Percentiles rank a stretch among this genome's conserved stretches.
phyloP scores from a whole-genome alignment of 2,329 filamentous ascomycete species.

The Neofusicoccum sp. region DNA sequence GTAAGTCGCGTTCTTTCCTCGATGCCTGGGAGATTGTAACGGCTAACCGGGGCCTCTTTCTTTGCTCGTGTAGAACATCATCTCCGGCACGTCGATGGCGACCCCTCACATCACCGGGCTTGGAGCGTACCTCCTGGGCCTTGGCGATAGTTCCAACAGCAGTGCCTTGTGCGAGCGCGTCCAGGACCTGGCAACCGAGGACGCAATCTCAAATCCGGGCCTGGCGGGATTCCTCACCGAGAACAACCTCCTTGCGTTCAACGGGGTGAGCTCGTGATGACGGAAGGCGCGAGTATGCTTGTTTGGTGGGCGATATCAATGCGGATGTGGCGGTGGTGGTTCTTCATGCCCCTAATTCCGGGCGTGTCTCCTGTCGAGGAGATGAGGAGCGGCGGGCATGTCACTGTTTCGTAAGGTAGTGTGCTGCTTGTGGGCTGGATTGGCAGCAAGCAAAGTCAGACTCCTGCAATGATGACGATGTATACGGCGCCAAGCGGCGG shows the following conservation, averaged over 20 bases:
- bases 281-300: too few relatives aligned
- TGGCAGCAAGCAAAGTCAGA: not conserved
- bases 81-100: constrained; percentile 98
- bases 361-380: constrained; percentile 6
- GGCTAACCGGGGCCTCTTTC: too few relatives aligned
- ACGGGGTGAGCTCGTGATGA: constrained; percentile 36
- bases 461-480: not conserved
- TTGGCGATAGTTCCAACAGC: constrained; percentile 59
- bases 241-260: constrained; percentile 59
- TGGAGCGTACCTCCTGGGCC: constrained; percentile 94
- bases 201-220: constrained; percentile 42
- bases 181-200: constrained; percentile 41
- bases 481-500: not conserved
- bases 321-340: not conserved
- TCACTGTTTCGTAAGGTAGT: not conserved
- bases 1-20: not conserved
- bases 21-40: not conserved
- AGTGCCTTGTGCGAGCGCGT: constrained; percentile 51
- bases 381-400: constrained; percentile 3
- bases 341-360: constrained; percentile 10
- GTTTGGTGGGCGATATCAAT: not conserved
- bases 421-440: not conserved
- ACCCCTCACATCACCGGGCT: constrained; percentile 96
- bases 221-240: constrained; percentile 46
- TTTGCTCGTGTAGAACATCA: constrained; percentile 70